Evolutionary conservation across 352 stramenopile genomes (phyloP).

Genomic region (Peronosclerospora sorghi): DNA sequence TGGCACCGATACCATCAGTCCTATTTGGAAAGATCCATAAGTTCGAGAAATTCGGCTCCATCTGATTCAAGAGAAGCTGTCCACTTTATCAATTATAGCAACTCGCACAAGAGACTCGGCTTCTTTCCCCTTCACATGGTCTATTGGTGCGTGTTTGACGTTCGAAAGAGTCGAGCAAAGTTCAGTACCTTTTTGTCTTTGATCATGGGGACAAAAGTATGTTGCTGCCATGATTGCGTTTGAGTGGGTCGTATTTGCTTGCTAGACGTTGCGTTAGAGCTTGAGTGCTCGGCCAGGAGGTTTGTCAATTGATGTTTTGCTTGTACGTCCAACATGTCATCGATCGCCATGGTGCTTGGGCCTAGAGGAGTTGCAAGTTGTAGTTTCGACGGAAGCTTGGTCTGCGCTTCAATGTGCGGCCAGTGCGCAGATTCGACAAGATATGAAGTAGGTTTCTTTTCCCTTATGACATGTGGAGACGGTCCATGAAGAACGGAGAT

Average conservation of each 20-base stretch:
- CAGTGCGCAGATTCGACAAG: conserved; percentile 74
- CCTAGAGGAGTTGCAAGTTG: conserved; percentile 54
- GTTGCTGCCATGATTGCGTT: too few species aligned
- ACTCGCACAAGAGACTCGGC: too few species aligned
- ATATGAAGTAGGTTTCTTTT: conserved; percentile 57
- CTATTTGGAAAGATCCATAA: conserved; percentile 80
- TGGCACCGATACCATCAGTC: conserved; percentile 89
- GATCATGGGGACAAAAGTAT: too few species aligned
- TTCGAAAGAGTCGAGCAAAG: too few species aligned
- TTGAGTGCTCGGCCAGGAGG: conserved; percentile 41
- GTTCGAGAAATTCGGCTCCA: conserved; percentile 63
- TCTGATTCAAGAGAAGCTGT: conserved; percentile 26
- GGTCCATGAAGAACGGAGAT: conserved; percentile 51
- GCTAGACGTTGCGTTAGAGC: too few species aligned
- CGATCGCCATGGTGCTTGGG: conserved; percentile 67
- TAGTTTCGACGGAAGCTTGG: conserved; percentile 54
- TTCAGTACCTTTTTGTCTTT: too few species aligned
- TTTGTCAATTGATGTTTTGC: conserved; percentile 50
- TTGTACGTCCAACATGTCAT: conserved; percentile 67
- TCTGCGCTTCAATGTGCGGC: conserved; percentile 79
- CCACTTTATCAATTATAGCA: too few species aligned
- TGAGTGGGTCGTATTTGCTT: too few species aligned
- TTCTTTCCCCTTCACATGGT: too few species aligned
- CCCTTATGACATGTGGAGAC: conserved; percentile 32
- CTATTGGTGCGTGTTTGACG: too few species aligned